A percentile compares a stretch with the other conserved stretches of the same genome.
These are phyloP conservation scores for Rubia balearica DNA, from an alignment of 305 asterid genomes.

Conservation along the genomic window DNA sequence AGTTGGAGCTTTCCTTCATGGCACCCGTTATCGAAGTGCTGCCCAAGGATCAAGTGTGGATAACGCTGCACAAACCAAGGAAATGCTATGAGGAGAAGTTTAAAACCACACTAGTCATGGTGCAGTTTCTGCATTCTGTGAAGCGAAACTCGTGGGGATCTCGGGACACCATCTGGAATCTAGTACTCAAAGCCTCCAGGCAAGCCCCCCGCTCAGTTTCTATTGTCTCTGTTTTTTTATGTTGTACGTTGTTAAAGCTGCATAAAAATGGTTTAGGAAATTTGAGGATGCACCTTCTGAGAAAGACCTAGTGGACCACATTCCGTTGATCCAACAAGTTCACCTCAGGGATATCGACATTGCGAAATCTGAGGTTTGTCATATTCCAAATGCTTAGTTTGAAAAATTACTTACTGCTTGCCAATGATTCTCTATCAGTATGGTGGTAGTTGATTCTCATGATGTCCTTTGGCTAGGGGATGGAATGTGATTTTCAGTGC, in stretches of 20 bases:
- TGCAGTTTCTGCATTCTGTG: conserved; percentile 46
- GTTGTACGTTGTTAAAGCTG: conserved; percentile 16
- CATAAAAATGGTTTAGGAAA: conserved; percentile 26
- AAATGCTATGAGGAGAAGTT: conserved; percentile 31
- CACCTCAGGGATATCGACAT: conserved; percentile 48
- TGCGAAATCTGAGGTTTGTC: conserved; percentile 43
- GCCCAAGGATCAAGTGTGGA: conserved; percentile 41
- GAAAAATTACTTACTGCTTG: neutral
- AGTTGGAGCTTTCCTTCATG: conserved; percentile 38
- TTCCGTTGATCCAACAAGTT: conserved; percentile 40
- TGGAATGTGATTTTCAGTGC: neutral
- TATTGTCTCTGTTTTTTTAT: conserved; percentile 13
- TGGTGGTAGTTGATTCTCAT: neutral
- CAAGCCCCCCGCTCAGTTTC: conserved; percentile 5
- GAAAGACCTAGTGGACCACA: conserved; percentile 46
- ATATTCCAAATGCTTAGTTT: neutral
- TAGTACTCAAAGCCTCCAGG: conserved; percentile 40
- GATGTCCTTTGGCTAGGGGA: neutral
- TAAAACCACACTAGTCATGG: conserved; percentile 34
- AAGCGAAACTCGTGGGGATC: conserved; percentile 35
- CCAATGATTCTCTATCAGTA: neutral
- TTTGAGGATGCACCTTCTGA: conserved; percentile 50
- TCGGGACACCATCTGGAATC: conserved; percentile 40
- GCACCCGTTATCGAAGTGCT: conserved; percentile 50
- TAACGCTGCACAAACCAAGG: conserved; percentile 47